Evolutionary conservation across 176 grass and related monocot genomes (phyloP), one percentile per base, ranked within the genome.

Genomic region (Phoenix dactylifera): DNA sequence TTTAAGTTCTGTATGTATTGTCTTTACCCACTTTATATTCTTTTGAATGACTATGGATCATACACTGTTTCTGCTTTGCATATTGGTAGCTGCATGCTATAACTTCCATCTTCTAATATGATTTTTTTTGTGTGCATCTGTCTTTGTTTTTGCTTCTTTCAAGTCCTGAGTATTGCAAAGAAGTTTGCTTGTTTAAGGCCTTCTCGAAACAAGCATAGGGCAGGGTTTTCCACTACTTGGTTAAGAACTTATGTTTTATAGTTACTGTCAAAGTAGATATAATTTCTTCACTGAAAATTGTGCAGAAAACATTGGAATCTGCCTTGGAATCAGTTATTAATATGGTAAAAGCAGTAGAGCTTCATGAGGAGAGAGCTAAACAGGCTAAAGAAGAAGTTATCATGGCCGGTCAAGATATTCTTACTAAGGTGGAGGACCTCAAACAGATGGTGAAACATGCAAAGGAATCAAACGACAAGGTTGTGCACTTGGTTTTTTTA

Each of bases 331-430:
- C 69, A 48, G 74, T 70, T 49, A 78, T 69, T 69, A 61, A 52
- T 39, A 86, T 67, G 51, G 54, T 86, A 64, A 74, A 86, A 58
- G 74, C 74, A 67, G 74, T 86, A 57, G 83, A 86, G 75, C 61
- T 82, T 64, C 73, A 74, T 72, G 70, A 86, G 59, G 73, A 70
- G 52, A 78, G 78, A 26, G 79, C 65, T 44, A 57, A 54, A 78
- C 70, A 44, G 57, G 69, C 70, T 58, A 86, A 73, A 64, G 69
- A 82, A 74, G 75, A 74, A 74, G 74, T 32, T 70, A 30, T 39
- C 63, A 55, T 74, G 64, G 65, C 83, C 63, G 69, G 58, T 75
- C 55, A 78, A 59, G 68, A 66, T 64, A 69, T 70, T 70, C 55
- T 56, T 65, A 51, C 59, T 22, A 74, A 72, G 63, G 70, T 74